Evolutionary conservation across 2,329 filamentous ascomycete genomes (phyloP).

Genomic region (Diplodia scrobiculata): DNA sequence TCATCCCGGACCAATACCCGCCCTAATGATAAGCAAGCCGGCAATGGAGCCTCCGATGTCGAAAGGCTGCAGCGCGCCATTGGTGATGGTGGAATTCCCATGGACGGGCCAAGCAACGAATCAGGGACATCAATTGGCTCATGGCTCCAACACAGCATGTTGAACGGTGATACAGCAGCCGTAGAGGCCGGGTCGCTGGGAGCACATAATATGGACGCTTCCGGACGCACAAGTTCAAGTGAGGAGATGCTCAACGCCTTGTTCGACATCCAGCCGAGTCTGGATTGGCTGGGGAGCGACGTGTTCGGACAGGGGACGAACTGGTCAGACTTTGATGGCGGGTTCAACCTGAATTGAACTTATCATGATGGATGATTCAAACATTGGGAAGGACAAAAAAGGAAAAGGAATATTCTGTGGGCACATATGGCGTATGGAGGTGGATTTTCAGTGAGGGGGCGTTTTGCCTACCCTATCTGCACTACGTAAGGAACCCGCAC

Average conservation of each 20-base stretch:
- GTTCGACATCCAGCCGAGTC: constrained; percentile 40
- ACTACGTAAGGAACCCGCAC: not conserved
- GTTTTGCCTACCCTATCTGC: not conserved
- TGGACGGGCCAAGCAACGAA: not conserved
- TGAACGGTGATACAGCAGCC: not conserved
- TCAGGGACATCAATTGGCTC: not conserved
- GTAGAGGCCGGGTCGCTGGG: not conserved
- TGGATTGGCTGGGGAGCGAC: constrained; percentile 43
- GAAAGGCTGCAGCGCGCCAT: not conserved
- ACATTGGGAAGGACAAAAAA: not conserved
- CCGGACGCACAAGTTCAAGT: constrained; percentile 30
- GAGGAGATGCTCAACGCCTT: constrained; percentile 43
- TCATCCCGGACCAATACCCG: not conserved
- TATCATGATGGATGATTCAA: not conserved
- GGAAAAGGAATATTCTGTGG: not conserved
- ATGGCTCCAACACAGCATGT: constrained; percentile 13
- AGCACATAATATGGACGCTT: not conserved
- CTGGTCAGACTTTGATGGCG: constrained; percentile 6
- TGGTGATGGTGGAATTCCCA: not conserved
- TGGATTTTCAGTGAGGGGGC: not conserved
- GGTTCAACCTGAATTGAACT: not conserved
- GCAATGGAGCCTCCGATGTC: not conserved
- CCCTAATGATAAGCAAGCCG: not conserved
- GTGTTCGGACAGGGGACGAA: constrained; percentile 30
- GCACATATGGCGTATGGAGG: not conserved